A percentile compares a stretch with the other conserved stretches of the same genome.
Conservation (phyloP, 1,284 basidiomycete genomes). For the Hemileia vastatrix region DNA sequence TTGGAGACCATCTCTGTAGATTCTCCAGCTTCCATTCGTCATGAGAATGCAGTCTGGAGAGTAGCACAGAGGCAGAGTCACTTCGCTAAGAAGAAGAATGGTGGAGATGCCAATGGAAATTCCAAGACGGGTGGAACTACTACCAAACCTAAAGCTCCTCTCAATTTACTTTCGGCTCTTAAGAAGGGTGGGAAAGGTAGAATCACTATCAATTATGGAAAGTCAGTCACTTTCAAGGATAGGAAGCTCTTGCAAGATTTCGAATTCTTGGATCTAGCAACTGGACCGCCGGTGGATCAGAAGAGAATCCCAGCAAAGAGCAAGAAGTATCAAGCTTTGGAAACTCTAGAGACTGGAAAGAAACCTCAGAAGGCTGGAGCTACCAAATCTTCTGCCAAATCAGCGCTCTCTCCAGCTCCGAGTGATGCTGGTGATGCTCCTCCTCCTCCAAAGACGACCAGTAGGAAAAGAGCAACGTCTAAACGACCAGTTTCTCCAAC, state of each 20-base stretch:
- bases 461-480: conserved; percentile 3
- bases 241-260: conserved; percentile 45
- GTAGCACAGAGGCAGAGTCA: conserved; percentile 37
- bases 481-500: conserved; percentile 3
- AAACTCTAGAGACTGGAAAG: conserved; percentile 46
- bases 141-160: conserved; percentile 23
- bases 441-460: conserved; percentile 9
- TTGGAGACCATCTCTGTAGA: conserved; percentile 48
- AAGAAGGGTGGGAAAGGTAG: conserved; percentile 48
- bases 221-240: conserved; percentile 49
- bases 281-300: conserved; percentile 46
- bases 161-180: conserved; percentile 45
- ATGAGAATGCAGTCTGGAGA: conserved; percentile 39
- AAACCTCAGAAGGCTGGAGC: conserved; percentile 44
- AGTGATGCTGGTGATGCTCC: too few species aligned
- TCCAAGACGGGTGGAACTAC: neutral
- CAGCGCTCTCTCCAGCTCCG: conserved; percentile 32
- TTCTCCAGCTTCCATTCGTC: conserved; percentile 35
- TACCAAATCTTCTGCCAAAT: conserved; percentile 41
- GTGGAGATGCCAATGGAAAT: conserved; percentile 1
- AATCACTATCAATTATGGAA: conserved; percentile 47
- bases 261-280: conserved; percentile 49
- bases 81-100: conserved; percentile 10
- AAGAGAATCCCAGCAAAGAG: conserved; percentile 44
- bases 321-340: conserved; percentile 45